These are phyloP conservation scores for Epithele typhae DNA, from an alignment of 768 basidiomycete genomes.

Conservation along the genomic window DNA sequence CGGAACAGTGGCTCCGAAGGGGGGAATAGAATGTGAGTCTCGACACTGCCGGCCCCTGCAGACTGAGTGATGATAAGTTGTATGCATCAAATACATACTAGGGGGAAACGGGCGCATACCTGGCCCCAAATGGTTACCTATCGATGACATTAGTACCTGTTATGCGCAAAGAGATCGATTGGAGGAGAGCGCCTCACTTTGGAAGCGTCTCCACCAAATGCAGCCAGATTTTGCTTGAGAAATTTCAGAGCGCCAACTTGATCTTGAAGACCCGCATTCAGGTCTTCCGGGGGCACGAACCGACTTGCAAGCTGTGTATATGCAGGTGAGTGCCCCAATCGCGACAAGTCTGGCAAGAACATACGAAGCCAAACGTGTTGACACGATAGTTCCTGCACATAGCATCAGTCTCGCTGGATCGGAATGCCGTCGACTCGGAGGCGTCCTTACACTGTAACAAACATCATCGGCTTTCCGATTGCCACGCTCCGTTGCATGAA, in stretches of 20 bases:
- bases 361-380: conserved; percentile 55
- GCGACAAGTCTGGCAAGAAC: conserved; percentile 12
- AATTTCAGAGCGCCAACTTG: conserved; percentile 56
- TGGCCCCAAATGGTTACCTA: conserved; percentile 50
- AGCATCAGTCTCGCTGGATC: background rate
- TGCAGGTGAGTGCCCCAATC: no score
- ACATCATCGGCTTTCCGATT: conserved; percentile 49
- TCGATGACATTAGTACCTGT: background rate
- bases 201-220: conserved; percentile 40
- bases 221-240: conserved; percentile 59
- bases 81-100: background rate
- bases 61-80: conserved; percentile 29
- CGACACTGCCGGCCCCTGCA: conserved; percentile 47
- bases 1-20: conserved; percentile 38
- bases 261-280: conserved; percentile 40
- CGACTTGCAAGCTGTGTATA: conserved; percentile 42
- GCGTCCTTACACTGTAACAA: conserved; percentile 34
- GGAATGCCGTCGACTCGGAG: background rate
- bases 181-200: conserved; percentile 35
- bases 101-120: no score
- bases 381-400: conserved; percentile 47
- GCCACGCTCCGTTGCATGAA: conserved; percentile 45
- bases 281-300: conserved; percentile 40
- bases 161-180: no score
- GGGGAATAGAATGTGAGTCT: conserved; percentile 45